phyloP scores from a whole-genome alignment of 1,139 yeast species.

The Pneumocystis carinii region DNA sequence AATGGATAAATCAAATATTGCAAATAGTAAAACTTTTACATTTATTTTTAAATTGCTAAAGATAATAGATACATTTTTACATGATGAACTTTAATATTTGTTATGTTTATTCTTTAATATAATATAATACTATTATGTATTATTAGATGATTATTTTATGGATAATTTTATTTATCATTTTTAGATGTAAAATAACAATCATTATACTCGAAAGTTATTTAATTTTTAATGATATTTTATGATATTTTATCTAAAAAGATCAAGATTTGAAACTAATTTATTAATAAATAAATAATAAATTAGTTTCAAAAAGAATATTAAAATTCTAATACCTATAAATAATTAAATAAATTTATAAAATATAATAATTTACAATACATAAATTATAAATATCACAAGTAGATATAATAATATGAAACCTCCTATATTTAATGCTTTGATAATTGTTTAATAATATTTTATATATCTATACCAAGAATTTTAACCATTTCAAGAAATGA shows the following conservation, averaged over 20 bases:
- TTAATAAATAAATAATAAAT: not conserved
- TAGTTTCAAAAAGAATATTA: not conserved
- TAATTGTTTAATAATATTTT: not conserved
- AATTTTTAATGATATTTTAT: too few species aligned
- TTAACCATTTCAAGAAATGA: conserved; percentile 36
- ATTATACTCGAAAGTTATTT: too few species aligned
- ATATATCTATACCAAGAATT: conserved; percentile 5
- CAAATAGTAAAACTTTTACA: not conserved
- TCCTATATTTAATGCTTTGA: not conserved
- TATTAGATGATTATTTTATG: not conserved
- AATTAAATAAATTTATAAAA: not conserved
- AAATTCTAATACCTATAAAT: not conserved
- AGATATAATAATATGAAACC: not conserved
- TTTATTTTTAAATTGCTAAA: not conserved
- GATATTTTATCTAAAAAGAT: not conserved
- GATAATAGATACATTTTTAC: not conserved
- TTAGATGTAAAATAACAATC: not conserved
- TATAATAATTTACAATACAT: not conserved
- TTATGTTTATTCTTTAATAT: not conserved
- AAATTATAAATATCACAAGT: not conserved
- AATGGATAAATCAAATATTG: not conserved
- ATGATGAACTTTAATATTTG: not conserved
- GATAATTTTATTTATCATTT: not conserved
- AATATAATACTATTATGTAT: not conserved
- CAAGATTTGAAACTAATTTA: too few species aligned